phyloP scores from a whole-genome alignment of 257 asterid genomes.

The Solanum gandarillasii region DNA sequence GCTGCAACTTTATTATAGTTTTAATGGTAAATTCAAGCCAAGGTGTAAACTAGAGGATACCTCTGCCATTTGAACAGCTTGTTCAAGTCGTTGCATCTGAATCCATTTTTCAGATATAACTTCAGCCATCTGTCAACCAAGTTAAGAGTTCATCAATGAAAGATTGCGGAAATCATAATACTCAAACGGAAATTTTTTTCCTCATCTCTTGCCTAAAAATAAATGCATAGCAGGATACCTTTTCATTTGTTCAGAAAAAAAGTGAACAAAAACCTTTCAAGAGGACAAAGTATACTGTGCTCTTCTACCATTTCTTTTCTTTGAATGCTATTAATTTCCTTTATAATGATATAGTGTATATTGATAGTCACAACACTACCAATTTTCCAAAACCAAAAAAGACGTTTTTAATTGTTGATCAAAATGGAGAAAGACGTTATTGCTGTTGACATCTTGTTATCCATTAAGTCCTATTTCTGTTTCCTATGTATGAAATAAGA shows the following conservation, averaged over 20 bases:
- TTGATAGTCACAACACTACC: not conserved
- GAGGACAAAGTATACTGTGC: not conserved
- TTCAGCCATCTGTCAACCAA: conserved; percentile 32
- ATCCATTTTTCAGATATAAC: conserved; percentile 85
- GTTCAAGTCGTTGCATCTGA: conserved; percentile 87
- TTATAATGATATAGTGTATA: not conserved
- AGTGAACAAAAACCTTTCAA: not conserved
- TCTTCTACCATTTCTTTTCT: not conserved
- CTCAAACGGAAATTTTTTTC: not conserved
- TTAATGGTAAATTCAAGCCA: not conserved
- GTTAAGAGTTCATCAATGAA: not conserved
- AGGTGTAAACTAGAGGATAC: conserved; percentile 18
- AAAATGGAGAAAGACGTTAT: not conserved
- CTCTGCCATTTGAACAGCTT: conserved; percentile 81
- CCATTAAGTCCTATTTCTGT: not conserved
- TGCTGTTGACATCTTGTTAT: not conserved
- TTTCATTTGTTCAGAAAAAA: not conserved
- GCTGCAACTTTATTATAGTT: not conserved
- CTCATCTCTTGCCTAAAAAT: not conserved
- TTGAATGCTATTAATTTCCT: not conserved
- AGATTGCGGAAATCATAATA: not conserved
- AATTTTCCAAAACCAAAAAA: not conserved
- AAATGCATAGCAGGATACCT: not conserved
- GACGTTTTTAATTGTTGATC: not conserved
- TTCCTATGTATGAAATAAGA: not conserved